phyloP scores from a whole-genome alignment of 306 rosid genomes.

The Phaseolus lunatus region DNA sequence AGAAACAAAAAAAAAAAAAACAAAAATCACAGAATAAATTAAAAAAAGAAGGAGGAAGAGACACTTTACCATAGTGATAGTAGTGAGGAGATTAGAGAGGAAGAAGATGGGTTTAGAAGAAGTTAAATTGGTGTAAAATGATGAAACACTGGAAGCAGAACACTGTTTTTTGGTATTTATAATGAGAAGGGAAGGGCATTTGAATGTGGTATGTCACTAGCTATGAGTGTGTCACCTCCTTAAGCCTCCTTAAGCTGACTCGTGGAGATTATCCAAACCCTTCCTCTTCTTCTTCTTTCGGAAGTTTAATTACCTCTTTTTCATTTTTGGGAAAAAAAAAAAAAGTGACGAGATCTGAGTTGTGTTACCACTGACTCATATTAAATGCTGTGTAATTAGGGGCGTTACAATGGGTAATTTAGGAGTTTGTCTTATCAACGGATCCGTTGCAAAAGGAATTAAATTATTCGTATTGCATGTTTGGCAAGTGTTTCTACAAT shows the following conservation, averaged over 20 bases:
- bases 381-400: neutral
- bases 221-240: conserved; percentile 20
- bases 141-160: neutral
- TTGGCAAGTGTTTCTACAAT: neutral
- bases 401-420: neutral
- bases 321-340: neutral
- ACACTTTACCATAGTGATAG: conserved; percentile 44
- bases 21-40: neutral
- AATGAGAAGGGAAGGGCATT: neutral
- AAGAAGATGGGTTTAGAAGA: too few relatives aligned
- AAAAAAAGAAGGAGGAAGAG: neutral
- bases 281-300: neutral
- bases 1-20: neutral
- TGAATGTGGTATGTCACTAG: neutral
- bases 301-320: neutral
- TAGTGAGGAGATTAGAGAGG: neutral
- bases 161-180: neutral
- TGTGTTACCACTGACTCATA: neutral
- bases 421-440: neutral
- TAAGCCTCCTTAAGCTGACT: neutral
- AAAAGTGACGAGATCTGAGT: neutral
- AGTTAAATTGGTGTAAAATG: too few relatives aligned
- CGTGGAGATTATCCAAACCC: conserved; percentile 18
- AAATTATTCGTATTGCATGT: neutral
- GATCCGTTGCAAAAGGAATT: neutral